Evolutionary conservation across 2,329 filamentous ascomycete species (phyloP).

Genomic region (Fusarium nisikadoi): DNA sequence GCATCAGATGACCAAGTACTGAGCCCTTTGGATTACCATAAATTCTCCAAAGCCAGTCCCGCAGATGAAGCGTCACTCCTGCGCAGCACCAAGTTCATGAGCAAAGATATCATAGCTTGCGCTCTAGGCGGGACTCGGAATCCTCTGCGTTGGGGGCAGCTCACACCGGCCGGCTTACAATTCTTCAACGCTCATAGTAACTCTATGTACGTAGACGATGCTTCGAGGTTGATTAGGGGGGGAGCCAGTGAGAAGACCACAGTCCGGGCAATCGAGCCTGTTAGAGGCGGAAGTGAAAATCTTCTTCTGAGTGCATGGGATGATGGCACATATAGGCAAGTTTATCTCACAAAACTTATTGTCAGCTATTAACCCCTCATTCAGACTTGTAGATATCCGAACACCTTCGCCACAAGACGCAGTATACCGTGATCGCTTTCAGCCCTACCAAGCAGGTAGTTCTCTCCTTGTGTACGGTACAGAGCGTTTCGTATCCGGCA

Average conservation of each 20-base stretch:
- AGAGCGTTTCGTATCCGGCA: slow-evolving; percentile 63
- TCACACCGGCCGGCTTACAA: slow-evolving; percentile 58
- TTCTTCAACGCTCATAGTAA: slow-evolving; percentile 51
- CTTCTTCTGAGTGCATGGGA: slow-evolving; percentile 64
- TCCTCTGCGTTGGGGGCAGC: slow-evolving; percentile 58
- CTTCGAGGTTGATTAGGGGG: slow-evolving; percentile 34
- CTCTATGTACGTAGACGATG: slow-evolving; percentile 26
- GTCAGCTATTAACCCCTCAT: not conserved
- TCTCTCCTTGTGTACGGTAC: slow-evolving; percentile 61
- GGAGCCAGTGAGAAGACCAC: slow-evolving; percentile 51
- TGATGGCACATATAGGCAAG: slow-evolving; percentile 59
- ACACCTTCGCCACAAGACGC: slow-evolving; percentile 59
- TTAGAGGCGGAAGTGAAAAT: slow-evolving; percentile 52
- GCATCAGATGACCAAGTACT: slow-evolving; percentile 16
- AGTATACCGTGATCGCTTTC: slow-evolving; percentile 64
- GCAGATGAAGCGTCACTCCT: slow-evolving; percentile 43
- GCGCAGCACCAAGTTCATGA: slow-evolving; percentile 58
- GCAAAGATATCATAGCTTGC: slow-evolving; percentile 56
- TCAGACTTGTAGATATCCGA: slow-evolving; percentile 60
- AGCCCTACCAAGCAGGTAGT: slow-evolving; percentile 58
- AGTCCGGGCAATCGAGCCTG: slow-evolving; percentile 59
- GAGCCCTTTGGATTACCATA: slow-evolving; percentile 38
- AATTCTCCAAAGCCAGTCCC: slow-evolving; percentile 39
- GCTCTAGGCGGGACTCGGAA: slow-evolving; percentile 55
- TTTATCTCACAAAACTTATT: not conserved